A percentile compares a stretch with the other conserved stretches of the same genome.
phyloP scores from a whole-genome alignment of 1,284 basidiomycete species.

The Irpex rosettiformis region DNA sequence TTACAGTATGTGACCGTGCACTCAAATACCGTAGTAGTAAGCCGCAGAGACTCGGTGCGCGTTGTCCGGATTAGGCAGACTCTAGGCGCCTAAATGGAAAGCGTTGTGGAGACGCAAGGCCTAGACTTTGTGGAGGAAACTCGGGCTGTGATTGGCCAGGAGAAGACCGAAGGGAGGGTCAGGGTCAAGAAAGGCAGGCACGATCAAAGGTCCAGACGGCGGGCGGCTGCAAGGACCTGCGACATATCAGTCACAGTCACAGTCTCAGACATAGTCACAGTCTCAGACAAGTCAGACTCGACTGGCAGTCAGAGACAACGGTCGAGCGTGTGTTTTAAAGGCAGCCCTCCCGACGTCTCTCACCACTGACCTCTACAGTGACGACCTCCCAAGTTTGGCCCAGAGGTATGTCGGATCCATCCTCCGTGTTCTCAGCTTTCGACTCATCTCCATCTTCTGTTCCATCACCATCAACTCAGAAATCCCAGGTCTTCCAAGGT shows the following conservation, averaged over 20 bases:
- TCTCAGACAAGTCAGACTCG: slow-evolving; percentile 1
- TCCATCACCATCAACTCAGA: slow-evolving; percentile 4
- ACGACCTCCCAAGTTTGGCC: too few relatives aligned
- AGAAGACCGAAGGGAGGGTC: background rate
- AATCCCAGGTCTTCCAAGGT: background rate
- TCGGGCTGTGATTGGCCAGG: background rate
- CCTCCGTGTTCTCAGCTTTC: too few relatives aligned
- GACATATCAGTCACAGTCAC: background rate
- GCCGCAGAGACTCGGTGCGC: too few relatives aligned
- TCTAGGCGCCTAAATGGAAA: background rate
- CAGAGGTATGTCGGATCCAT: too few relatives aligned
- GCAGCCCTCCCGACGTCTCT: too few relatives aligned
- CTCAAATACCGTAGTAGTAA: background rate
- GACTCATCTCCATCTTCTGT: background rate
- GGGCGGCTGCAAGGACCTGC: background rate
- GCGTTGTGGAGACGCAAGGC: background rate
- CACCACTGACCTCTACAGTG: too few relatives aligned
- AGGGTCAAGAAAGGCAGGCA: background rate
- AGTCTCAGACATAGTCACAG: background rate
- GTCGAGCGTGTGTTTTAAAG: too few relatives aligned
- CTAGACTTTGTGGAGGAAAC: background rate
- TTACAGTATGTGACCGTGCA: background rate
- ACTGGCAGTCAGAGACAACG: too few relatives aligned
- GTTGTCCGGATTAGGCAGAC: background rate
- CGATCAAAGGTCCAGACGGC: background rate